Conservation (phyloP, 2,329 filamentous ascomycete species). For the Paecilomyces niveus region DNA sequence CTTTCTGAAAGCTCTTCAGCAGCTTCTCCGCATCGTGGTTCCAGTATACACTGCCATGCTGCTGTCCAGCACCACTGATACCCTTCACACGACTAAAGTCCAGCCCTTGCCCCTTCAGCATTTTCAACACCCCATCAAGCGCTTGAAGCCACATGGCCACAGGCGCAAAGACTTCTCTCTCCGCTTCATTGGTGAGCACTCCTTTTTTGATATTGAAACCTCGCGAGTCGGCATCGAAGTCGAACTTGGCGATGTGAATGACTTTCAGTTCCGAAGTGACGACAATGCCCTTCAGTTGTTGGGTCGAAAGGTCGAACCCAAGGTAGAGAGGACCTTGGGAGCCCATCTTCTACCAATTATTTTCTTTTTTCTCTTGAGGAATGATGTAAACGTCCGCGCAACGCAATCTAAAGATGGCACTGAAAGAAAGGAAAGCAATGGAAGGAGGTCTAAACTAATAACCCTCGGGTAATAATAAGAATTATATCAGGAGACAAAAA, state of each 20-base stretch:
- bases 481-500: background rate
- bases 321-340: conserved; percentile 62
- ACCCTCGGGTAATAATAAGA: background rate
- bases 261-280: conserved; percentile 77
- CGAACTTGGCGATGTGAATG: conserved; percentile 78
- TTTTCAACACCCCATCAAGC: conserved; percentile 72
- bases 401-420: background rate
- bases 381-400: background rate
- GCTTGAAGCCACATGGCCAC: conserved; percentile 94
- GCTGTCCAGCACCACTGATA: conserved; percentile 87
- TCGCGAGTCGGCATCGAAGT: conserved; percentile 80
- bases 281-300: conserved; percentile 91
- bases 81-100: conserved; percentile 70
- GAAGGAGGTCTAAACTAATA: background rate
- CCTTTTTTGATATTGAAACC: conserved; percentile 82
- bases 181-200: conserved; percentile 71
- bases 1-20: conserved; percentile 54
- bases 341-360: background rate
- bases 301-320: conserved; percentile 93
- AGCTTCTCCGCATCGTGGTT: conserved; percentile 59
- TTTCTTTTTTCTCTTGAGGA: background rate
- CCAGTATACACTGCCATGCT: conserved; percentile 98
- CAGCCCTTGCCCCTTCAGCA: conserved; percentile 61
- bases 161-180: conserved; percentile 86
- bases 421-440: background rate